Conservation (phyloP, 1,284 basidiomycete species). For the Neolentinus lepideus region DNA sequence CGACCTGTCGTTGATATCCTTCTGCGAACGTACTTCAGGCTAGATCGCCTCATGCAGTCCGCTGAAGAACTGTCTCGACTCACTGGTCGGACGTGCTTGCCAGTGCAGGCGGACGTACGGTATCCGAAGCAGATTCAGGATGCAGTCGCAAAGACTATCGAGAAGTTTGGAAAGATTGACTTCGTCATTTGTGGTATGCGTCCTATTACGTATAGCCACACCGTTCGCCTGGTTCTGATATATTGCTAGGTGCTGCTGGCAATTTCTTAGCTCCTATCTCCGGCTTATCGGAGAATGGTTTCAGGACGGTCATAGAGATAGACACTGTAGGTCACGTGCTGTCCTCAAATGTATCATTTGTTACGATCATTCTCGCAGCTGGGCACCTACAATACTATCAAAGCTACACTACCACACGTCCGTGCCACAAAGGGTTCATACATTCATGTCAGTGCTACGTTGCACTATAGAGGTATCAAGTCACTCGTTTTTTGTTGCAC, state of each 20-base stretch:
- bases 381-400: conserved; percentile 92
- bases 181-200: conserved; percentile 84
- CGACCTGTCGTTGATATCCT: not conserved
- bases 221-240: not conserved
- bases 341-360: not conserved
- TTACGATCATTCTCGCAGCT: conserved; percentile 37
- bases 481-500: conserved; percentile 6
- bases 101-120: conserved; percentile 81
- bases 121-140: conserved; percentile 65
- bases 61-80: conserved; percentile 65
- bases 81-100: conserved; percentile 70
- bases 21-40: conserved; percentile 29
- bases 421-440: conserved; percentile 75
- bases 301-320: conserved; percentile 91
- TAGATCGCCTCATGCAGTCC: conserved; percentile 68
- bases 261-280: conserved; percentile 86
- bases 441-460: conserved; percentile 86
- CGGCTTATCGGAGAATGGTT: conserved; percentile 79
- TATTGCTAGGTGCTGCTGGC: conserved; percentile 70
- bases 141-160: conserved; percentile 73
- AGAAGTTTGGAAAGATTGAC: conserved; percentile 84
- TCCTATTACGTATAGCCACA: conserved; percentile 5
- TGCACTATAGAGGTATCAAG: conserved; percentile 80
- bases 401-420: conserved; percentile 77
- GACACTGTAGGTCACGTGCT: conserved; percentile 58